Conservation (phyloP, 768 basidiomycete species). For the Tulasnella sp. region DNA sequence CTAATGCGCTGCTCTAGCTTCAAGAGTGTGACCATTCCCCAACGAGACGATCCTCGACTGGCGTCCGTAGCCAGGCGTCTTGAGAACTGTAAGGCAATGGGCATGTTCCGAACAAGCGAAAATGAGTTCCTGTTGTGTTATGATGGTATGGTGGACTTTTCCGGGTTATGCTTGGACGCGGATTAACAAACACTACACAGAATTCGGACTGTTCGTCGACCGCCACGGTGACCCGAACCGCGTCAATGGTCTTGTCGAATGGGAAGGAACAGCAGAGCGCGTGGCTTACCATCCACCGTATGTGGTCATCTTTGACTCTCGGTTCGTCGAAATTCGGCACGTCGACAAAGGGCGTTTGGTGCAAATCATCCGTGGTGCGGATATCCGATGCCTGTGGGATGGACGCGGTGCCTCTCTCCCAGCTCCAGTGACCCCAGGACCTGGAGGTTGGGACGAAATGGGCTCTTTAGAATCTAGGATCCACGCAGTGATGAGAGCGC, state of each 20-base stretch:
- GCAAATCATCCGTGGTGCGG: conserved; percentile 80
- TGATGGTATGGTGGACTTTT: conserved; percentile 59
- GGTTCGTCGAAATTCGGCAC: conserved; percentile 90
- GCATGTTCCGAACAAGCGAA: conserved; percentile 87
- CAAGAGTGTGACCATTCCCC: conserved; percentile 87
- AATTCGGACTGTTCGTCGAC: conserved; percentile 91
- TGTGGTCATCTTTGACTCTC: conserved; percentile 81
- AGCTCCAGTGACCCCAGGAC: conserved; percentile 47
- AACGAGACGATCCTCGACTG: conserved; percentile 68
- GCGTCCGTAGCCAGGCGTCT: conserved; percentile 77
- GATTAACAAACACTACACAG: conserved; percentile 46
- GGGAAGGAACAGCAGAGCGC: conserved; percentile 90
- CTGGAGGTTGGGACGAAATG: conserved; percentile 53
- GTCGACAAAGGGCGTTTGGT: conserved; percentile 76
- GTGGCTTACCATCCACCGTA: conserved; percentile 90
- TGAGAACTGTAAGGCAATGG: conserved; percentile 78
- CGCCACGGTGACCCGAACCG: conserved; percentile 88
- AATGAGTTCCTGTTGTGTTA: conserved; percentile 90
- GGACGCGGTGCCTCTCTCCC: conserved; percentile 58
- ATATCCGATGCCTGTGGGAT: conserved; percentile 89
- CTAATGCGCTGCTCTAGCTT: conserved; percentile 56
- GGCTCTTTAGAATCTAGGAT: conserved; percentile 79
- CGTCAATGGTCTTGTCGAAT: conserved; percentile 73
- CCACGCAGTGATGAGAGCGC: conserved; percentile 81
- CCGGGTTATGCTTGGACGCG: not conserved